phyloP scores from a whole-genome alignment of 2,329 filamentous ascomycete genomes.

The Ascochyta clinopodiicola region DNA sequence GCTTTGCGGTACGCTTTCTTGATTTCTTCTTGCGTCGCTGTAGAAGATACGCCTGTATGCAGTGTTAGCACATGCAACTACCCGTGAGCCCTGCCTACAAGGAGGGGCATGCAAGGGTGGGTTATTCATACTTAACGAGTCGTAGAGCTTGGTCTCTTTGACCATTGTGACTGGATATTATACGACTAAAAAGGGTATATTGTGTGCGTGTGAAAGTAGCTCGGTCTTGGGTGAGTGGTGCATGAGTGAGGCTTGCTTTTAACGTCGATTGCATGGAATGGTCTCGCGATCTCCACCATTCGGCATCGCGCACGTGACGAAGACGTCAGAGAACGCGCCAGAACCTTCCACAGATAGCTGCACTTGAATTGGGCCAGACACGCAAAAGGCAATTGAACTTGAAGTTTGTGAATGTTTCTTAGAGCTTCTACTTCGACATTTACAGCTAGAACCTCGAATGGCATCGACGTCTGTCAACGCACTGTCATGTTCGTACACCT shows the following conservation, averaged over 20 bases:
- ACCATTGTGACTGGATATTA: slow-evolving; percentile 69
- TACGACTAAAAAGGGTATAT: slow-evolving; percentile 17
- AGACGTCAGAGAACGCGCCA: slow-evolving; percentile 47
- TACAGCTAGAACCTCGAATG: slow-evolving; percentile 29
- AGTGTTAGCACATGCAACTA: slow-evolving; percentile 30
- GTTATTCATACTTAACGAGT: slow-evolving; percentile 66
- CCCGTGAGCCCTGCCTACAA: slow-evolving; percentile 15
- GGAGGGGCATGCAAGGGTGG: slow-evolving; percentile 32
- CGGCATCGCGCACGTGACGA: slow-evolving; percentile 23
- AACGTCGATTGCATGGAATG: slow-evolving; percentile 29
- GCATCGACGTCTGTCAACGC: slow-evolving; percentile 29
- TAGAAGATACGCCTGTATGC: slow-evolving; percentile 68
- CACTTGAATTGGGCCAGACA: background rate
- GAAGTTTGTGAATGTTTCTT: slow-evolving; percentile 19
- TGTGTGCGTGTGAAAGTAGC: slow-evolving; percentile 19
- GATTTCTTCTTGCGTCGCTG: slow-evolving; percentile 89
- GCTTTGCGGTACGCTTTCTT: slow-evolving; percentile 95
- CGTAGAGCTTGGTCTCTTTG: slow-evolving; percentile 94
- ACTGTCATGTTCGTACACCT: slow-evolving; percentile 30
- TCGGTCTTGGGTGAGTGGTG: slow-evolving; percentile 23
- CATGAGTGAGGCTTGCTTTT: slow-evolving; percentile 37
- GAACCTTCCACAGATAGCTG: slow-evolving; percentile 40
- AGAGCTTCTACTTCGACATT: slow-evolving; percentile 21
- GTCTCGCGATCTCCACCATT: slow-evolving; percentile 38
- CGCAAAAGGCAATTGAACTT: background rate